Conservation (phyloP, 257 asterid species). For the Echium plantagineum region DNA sequence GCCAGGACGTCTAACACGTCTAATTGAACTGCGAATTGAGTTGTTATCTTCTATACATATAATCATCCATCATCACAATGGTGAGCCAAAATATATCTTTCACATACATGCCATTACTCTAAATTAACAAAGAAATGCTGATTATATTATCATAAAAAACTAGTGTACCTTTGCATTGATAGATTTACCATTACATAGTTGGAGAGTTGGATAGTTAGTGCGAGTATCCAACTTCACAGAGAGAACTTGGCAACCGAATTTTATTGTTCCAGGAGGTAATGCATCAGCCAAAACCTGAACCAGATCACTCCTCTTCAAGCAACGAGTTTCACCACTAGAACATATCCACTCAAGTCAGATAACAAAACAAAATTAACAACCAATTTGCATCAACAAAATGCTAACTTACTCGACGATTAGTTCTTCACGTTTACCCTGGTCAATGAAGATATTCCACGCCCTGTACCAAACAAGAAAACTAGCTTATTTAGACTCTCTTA, state of each 20-base stretch:
- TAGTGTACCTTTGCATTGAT: slow-evolving; percentile 20
- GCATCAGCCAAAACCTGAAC: slow-evolving; percentile 24
- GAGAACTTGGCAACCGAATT: slow-evolving; percentile 19
- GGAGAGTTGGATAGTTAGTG: slow-evolving; percentile 17
- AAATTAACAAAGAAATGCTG: background rate
- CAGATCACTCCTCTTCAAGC: slow-evolving; percentile 29
- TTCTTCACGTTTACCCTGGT: slow-evolving; percentile 11
- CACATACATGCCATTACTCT: background rate
- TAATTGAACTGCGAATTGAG: too few relatives aligned
- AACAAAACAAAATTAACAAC: too few relatives aligned
- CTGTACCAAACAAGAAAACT: slow-evolving; percentile 8
- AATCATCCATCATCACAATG: too few relatives aligned
- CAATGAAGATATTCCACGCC: slow-evolving; percentile 13
- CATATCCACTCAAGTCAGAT: background rate
- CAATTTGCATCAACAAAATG: background rate
- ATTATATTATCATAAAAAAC: background rate
- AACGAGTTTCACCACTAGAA: slow-evolving; percentile 20
- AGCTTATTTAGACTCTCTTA: too few relatives aligned
- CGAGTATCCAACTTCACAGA: slow-evolving; percentile 14
- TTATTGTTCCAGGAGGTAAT: slow-evolving; percentile 20
- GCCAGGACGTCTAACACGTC: too few relatives aligned
- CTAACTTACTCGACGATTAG: slow-evolving; percentile 20
- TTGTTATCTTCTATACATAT: too few relatives aligned
- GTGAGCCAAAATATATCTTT: too few relatives aligned
- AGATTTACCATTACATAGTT: slow-evolving; percentile 13